These are phyloP conservation scores for Prunus armeniaca DNA, from an alignment of 306 rosid species.

Conservation along the genomic window DNA sequence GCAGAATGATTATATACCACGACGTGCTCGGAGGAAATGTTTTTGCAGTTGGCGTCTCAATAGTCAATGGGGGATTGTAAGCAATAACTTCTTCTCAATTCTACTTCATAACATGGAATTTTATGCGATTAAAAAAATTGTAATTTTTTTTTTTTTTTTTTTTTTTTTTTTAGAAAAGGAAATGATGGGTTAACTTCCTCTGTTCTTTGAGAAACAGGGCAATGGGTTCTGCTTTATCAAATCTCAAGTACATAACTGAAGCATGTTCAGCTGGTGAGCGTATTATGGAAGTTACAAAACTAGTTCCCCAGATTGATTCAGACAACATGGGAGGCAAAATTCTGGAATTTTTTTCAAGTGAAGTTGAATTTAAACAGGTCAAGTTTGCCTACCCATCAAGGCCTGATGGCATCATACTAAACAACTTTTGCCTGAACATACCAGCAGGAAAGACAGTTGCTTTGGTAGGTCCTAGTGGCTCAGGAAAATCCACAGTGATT, in stretches of 20 bases:
- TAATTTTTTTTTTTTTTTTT: neutral
- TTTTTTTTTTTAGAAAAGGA: no score
- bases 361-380: slow-evolving; percentile 5
- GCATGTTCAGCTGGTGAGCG: slow-evolving; percentile 11
- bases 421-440: slow-evolving; percentile 7
- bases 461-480: slow-evolving; percentile 20
- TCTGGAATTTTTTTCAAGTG: slow-evolving; percentile 3
- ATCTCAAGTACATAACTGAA: slow-evolving; percentile 14
- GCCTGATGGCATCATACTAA: slow-evolving; percentile 10
- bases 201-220: slow-evolving; percentile 7
- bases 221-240: slow-evolving; percentile 15
- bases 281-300: slow-evolving; percentile 1
- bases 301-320: slow-evolving; percentile 16
- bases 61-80: slow-evolving; percentile 21
- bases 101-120: neutral
- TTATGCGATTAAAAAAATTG: no score
- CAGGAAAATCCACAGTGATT: slow-evolving; percentile 13
- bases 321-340: slow-evolving; percentile 7
- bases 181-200: no score
- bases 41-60: slow-evolving; percentile 14
- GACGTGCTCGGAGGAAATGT: slow-evolving; percentile 19
- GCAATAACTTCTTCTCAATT: neutral
- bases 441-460: slow-evolving; percentile 19
- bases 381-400: slow-evolving; percentile 25
- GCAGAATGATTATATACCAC: slow-evolving; percentile 20